Conservation (phyloP, 1,284 basidiomycete genomes). For the Melampsora americana region DNA sequence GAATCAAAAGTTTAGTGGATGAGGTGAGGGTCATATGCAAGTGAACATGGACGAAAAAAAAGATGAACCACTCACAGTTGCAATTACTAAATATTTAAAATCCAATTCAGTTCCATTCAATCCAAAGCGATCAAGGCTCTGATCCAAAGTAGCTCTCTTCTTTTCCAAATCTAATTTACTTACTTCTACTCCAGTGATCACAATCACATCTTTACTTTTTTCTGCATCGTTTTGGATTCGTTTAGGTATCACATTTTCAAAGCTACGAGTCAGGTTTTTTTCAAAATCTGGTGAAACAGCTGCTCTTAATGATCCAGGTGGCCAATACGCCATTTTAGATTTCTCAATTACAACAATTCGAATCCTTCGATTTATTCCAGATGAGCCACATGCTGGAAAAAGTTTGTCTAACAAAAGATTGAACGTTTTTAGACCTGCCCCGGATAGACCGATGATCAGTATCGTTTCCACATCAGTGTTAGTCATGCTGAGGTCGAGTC, state of each 20-base stretch:
- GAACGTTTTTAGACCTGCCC: slow-evolving; percentile 30
- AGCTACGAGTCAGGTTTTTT: slow-evolving; percentile 9
- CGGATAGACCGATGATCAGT: slow-evolving; percentile 29
- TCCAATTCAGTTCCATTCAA: slow-evolving; percentile 11
- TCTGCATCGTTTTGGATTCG: slow-evolving; percentile 13
- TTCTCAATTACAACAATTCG: slow-evolving; percentile 37
- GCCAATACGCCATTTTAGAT: slow-evolving; percentile 30
- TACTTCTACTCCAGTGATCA: slow-evolving; percentile 28
- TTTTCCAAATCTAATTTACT: slow-evolving; percentile 16
- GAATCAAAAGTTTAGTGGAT: neutral
- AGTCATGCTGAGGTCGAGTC: neutral
- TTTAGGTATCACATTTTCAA: slow-evolving; percentile 24
- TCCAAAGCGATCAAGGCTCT: slow-evolving; percentile 8
- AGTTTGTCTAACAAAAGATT: slow-evolving; percentile 23
- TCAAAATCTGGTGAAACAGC: slow-evolving; percentile 30
- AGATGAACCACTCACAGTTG: slow-evolving; percentile 21
- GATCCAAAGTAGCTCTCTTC: neutral
- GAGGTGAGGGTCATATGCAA: neutral
- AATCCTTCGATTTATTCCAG: neutral
- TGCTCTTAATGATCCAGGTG: slow-evolving; percentile 26
- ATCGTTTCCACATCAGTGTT: slow-evolving; percentile 8
- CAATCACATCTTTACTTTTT: neutral
- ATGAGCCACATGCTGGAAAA: slow-evolving; percentile 4
- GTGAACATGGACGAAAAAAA: neutral
- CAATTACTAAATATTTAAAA: slow-evolving; percentile 36